Conservation (phyloP, 2,329 filamentous ascomycete genomes). For the Raffaelea albimanens region DNA sequence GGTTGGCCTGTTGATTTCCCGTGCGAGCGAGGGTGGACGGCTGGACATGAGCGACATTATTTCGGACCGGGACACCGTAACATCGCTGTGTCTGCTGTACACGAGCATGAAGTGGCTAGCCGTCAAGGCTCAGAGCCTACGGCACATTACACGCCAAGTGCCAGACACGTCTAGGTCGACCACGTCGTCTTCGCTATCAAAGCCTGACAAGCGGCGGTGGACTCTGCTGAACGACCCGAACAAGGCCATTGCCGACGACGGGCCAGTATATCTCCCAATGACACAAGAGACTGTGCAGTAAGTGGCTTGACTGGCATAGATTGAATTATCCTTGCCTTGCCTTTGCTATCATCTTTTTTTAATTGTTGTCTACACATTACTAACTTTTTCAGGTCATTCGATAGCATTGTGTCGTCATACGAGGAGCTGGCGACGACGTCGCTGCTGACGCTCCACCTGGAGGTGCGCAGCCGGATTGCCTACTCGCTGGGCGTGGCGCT, state of each 20-base stretch:
- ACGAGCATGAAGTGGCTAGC: slow-evolving; percentile 98
- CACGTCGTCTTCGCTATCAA: slow-evolving; percentile 33
- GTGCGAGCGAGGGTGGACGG: slow-evolving; percentile 32
- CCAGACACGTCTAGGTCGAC: slow-evolving; percentile 45
- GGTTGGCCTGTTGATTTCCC: slow-evolving; percentile 44
- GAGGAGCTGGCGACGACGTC: slow-evolving; percentile 70
- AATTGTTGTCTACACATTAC: neutral
- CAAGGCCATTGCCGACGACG: slow-evolving; percentile 48
- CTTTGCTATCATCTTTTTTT: too few relatives aligned
- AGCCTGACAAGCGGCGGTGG: slow-evolving; percentile 63
- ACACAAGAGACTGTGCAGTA: slow-evolving; percentile 76
- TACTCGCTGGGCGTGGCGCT: slow-evolving; percentile 61
- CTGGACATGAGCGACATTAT: slow-evolving; percentile 76
- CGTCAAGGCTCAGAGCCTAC: slow-evolving; percentile 68
- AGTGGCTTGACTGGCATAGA: neutral
- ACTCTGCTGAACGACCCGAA: slow-evolving; percentile 62
- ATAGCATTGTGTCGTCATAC: slow-evolving; percentile 75
- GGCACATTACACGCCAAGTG: slow-evolving; percentile 70
- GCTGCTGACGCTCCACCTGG: slow-evolving; percentile 78
- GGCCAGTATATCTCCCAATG: slow-evolving; percentile 74
- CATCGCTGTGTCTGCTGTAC: slow-evolving; percentile 77
- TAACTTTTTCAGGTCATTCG: slow-evolving; percentile 55
- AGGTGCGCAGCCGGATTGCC: slow-evolving; percentile 77
- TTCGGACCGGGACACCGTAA: slow-evolving; percentile 77
- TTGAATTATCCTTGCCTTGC: too few relatives aligned